Evolutionary conservation across 768 basidiomycete genomes (phyloP), one percentile per base, ranked within the genome.

Genomic region (Leccinum olivaceopallidum): DNA sequence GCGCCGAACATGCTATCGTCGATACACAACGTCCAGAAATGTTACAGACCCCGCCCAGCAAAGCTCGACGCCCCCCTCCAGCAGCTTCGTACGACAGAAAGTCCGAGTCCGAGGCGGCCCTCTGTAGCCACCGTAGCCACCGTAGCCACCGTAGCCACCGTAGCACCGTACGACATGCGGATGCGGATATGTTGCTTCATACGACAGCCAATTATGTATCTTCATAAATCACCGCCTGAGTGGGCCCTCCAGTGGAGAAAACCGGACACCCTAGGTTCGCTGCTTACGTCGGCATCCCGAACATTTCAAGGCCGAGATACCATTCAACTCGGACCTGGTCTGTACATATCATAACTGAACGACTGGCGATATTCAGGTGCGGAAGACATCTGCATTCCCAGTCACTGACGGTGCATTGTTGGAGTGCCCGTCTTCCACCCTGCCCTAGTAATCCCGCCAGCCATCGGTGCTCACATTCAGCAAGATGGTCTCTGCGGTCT

Each of bases 291-390:
- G 5, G 4, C 60, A 58, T 37, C 49, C 57, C 7, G 74, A 78
- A 18, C 90, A 89, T 71, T 94, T 94, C 72, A 85, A 79, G 32
- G 82, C 81, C 13, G 78, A 87, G 63, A 85, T 85, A 9, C 83
- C 88, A 0, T 66, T 61, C 22, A 51, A 62, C 62, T 75, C 78
- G 13, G 76, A 84, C 37, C 76, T 84, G 56, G 75, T 91, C 63
- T 88, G 85, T 67, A 85, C 30, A 30, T 30, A 30, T 93, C 62
- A 88, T 88, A 51, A 30, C 85, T 79, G 66, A 92, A 94, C 67
- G 91, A 93, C 69, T 95, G 92, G 92, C 92, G 92, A 0, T 95
- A 95, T 73, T 92, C 90, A 6, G 85, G 90, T 88, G 66, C 57
- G 79, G 52, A 9, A 55, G 36, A 32, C 48, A 36, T 37, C 18